Conservation (phyloP, 2,329 filamentous ascomycete genomes). For the Neoarthrinium moseri region DNA sequence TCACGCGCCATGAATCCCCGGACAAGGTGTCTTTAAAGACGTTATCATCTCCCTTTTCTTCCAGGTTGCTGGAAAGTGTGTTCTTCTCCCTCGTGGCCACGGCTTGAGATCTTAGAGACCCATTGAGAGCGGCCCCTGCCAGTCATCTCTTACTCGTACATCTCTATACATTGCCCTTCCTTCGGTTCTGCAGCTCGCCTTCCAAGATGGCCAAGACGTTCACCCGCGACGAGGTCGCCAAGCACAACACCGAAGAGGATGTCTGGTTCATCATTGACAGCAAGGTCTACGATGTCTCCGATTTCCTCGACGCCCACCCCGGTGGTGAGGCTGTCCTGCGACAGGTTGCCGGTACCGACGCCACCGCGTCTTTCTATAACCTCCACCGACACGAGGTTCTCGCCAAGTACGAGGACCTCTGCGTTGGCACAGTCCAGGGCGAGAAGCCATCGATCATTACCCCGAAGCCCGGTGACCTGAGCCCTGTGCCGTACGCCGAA, state of each 20-base stretch:
- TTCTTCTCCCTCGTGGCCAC: no score
- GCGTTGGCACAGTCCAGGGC: conserved; percentile 71
- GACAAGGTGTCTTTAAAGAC: no score
- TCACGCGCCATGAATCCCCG: no score
- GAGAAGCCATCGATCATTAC: conserved; percentile 75
- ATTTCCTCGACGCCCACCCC: conserved; percentile 83
- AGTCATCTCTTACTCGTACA: no score
- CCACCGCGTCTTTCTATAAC: conserved; percentile 85
- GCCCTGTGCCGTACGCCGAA: conserved; percentile 78
- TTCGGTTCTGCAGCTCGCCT: no score
- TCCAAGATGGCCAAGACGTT: conserved; percentile 44
- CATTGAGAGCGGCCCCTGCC: no score
- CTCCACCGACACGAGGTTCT: conserved; percentile 90
- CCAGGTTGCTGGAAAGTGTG: no score
- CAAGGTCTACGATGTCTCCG: conserved; percentile 82
- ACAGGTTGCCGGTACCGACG: conserved; percentile 79
- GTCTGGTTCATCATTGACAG: conserved; percentile 85
- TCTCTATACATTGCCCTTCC: no score
- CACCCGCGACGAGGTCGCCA: conserved; percentile 66
- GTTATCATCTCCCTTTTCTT: no score
- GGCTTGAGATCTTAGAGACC: no score
- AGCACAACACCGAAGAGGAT: conserved; percentile 73
- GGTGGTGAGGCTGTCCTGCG: conserved; percentile 77
- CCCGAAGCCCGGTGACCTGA: conserved; percentile 69
- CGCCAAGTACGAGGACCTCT: conserved; percentile 72